Evolutionary conservation across 164 flowering plant genomes (phyloP), one percentile per base, ranked within the genome.

Genomic region (Aristolochia fimbriata): DNA sequence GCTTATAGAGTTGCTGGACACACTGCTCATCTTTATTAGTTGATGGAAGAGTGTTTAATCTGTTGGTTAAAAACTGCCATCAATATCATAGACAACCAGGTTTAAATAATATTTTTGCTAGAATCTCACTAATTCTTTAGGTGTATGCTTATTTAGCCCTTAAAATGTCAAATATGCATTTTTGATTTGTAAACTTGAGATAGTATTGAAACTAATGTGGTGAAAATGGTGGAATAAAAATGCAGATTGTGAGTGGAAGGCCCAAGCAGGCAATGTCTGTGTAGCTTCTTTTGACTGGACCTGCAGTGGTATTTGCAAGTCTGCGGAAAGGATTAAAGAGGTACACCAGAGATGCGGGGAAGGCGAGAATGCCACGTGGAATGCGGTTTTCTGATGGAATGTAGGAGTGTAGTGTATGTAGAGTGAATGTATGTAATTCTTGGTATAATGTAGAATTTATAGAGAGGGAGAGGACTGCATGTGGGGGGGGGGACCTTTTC

Each of bases 261-360:
- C 94, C 55, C 97, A 88, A 66, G 97, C 96, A 41, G 97, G 97
- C 65, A 91, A 88, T 60, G 62, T 80, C 57, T 91, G 97, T 67
- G 89, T 88, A 69, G 96, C 96, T 49, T 88, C 98, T 1, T 91
- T 91, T 58, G 96, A 91, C 46, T 91, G 98, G 98, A 83, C 78
- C 61, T 91, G 98, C 81, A 91, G 98, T 51, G 98, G 98, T 20
- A 84, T 91, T 20, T 91, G 98, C 81, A 81, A 72, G 60, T 86
- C 98, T 12, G 78, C 80, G 0, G 98, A 91, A 57, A 82, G 98
- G 79, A 91, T 91, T 61, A 85, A 78, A 48, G 96, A 88, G 73
- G 98, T 88, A 54, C 96, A 86, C 63, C 82, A 77, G 56, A 78
- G 94, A 47, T 88, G 98, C 49, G 94, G 96, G 1, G 98, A 91